Conservation (phyloP, 2,329 filamentous ascomycete species). For the Plenodomus biglobosus region DNA sequence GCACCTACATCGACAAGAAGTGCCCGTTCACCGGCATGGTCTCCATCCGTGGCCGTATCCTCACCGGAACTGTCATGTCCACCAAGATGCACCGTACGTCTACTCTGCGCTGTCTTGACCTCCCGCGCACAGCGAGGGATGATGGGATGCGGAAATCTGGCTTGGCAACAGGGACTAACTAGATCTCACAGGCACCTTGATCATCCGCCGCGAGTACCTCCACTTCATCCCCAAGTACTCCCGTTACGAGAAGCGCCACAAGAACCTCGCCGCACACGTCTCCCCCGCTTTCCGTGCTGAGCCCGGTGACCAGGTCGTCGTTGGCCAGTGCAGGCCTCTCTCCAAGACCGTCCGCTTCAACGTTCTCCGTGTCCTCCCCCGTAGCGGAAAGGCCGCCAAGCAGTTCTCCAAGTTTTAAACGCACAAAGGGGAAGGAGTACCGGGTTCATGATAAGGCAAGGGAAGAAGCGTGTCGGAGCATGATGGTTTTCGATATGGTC, state of each 20-base stretch:
- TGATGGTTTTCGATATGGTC: conserved; percentile 40
- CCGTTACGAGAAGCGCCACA: conserved; percentile 99
- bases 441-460: conserved; percentile 31
- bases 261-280: conserved; percentile 99
- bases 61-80: conserved; percentile 97
- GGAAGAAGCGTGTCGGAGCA: conserved; percentile 29
- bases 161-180: conserved; percentile 23
- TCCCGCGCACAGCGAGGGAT: conserved; percentile 1
- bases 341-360: conserved; percentile 99
- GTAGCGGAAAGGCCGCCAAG: conserved; percentile 97
- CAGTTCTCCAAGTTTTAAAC: conserved; percentile 97
- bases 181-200: conserved; percentile 63
- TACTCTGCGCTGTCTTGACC: neutral
- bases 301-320: conserved; percentile 98
- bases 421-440: conserved; percentile 30
- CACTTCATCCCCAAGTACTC: conserved; percentile 99
- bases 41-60: conserved; percentile 99
- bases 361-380: conserved; percentile 96
- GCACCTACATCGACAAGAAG: conserved; percentile 99
- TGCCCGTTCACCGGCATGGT: conserved; percentile 99
- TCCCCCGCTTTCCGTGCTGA: conserved; percentile 99
- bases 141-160: neutral
- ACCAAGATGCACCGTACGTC: conserved; percentile 97
- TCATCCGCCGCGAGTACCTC: conserved; percentile 99
- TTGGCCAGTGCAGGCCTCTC: conserved; percentile 98